phyloP scores from a whole-genome alignment of 1,139 yeast genomes.

The Kazachstania sp. region DNA sequence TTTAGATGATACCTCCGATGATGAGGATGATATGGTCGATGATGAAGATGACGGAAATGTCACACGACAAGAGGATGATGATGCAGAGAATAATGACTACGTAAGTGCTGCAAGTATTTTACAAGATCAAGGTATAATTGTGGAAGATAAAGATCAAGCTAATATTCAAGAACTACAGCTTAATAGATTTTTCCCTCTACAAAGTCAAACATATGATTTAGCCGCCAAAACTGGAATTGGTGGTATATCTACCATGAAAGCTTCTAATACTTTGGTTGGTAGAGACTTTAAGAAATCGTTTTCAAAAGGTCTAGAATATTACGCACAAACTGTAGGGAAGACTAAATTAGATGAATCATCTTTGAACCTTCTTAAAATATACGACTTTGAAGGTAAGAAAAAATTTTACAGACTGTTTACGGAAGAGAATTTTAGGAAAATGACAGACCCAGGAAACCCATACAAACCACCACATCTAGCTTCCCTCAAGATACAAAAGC shows the following conservation, averaged over 20 bases:
- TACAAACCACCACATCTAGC: conserved; percentile 3
- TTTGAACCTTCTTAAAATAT: conserved; percentile 47
- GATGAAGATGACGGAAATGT: conserved; percentile 21
- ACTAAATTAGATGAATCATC: conserved; percentile 31
- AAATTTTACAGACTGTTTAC: conserved; percentile 66
- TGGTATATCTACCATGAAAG: conserved; percentile 53
- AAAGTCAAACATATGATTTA: conserved; percentile 50
- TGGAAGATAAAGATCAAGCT: conserved; percentile 20
- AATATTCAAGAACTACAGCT: conserved; percentile 26
- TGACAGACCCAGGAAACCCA: conserved; percentile 15
- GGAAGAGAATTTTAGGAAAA: conserved; percentile 33
- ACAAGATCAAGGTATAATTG: conserved; percentile 26
- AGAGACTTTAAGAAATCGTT: conserved; percentile 42
- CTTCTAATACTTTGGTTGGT: conserved; percentile 47
- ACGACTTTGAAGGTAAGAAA: conserved; percentile 65
- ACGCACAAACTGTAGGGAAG: conserved; percentile 33
- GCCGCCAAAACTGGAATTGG: conserved; percentile 34
- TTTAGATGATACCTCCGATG: conserved; percentile 4
- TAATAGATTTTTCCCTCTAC: conserved; percentile 53
- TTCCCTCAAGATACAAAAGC: conserved; percentile 8
- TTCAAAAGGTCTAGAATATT: conserved; percentile 42
- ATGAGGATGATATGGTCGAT: conserved; percentile 12
- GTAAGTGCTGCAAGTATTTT: conserved; percentile 29
- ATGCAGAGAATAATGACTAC: conserved; percentile 24
- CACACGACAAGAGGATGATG: conserved; percentile 17